Evolutionary conservation across 2,329 filamentous ascomycete species (phyloP).

Genomic region (Pseudocercospora fijiensis): DNA sequence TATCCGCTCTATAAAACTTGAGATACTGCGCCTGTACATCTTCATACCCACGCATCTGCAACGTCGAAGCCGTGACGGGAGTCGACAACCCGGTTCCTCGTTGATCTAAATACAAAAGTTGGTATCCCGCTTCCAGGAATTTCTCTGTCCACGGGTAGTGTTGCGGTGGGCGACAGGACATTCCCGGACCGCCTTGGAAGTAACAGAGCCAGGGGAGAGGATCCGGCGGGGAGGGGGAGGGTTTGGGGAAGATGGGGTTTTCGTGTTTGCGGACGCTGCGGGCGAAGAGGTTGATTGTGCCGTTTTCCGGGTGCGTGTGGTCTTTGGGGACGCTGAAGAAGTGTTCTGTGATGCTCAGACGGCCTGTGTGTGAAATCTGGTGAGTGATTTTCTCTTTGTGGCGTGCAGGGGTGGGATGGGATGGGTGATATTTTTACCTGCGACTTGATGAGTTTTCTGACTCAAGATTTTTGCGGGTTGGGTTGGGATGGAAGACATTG

Average conservation of each 20-base stretch:
- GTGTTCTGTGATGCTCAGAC: conserved; percentile 73
- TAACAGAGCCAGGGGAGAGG: conserved; percentile 65
- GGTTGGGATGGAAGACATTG: conserved; percentile 37
- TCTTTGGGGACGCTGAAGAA: conserved; percentile 86
- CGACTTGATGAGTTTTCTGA: conserved; percentile 46
- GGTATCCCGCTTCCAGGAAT: conserved; percentile 77
- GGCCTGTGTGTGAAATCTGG: too few relatives aligned
- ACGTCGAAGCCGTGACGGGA: conserved; percentile 70
- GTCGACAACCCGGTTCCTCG: conserved; percentile 83
- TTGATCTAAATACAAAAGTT: conserved; percentile 82
- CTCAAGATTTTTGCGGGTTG: conserved; percentile 49
- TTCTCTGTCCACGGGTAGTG: conserved; percentile 67
- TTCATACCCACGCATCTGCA: conserved; percentile 62
- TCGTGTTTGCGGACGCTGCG: conserved; percentile 69
- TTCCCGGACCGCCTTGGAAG: conserved; percentile 83
- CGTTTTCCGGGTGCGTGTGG: conserved; percentile 62
- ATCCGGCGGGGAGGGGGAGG: conserved; percentile 45
- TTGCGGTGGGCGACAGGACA: conserved; percentile 73
- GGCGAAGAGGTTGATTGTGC: conserved; percentile 72
- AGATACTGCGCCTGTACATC: conserved; percentile 76
- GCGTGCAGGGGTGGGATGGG: background rate
- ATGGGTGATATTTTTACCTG: conserved; percentile 40
- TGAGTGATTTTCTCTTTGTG: background rate
- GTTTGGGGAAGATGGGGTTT: conserved; percentile 51
- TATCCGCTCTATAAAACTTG: conserved; percentile 82